Evolutionary conservation across 2,329 filamentous ascomycete genomes (phyloP).

Genomic region (Lachnellula suecica): DNA sequence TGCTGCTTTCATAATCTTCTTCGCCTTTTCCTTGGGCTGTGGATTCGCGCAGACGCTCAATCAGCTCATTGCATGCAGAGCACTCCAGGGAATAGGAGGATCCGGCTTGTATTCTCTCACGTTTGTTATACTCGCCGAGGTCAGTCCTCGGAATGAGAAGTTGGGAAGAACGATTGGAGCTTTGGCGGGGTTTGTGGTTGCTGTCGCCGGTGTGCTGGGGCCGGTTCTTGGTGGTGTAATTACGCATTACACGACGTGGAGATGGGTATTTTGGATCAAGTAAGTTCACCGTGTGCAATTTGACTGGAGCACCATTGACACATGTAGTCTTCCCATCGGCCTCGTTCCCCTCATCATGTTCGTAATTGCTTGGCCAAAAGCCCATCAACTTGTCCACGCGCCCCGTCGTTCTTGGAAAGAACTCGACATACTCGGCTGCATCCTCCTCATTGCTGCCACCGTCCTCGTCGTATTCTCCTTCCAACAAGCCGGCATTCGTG

Average conservation of each 20-base stretch:
- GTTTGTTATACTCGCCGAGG: conserved; percentile 9
- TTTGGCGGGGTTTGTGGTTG: conserved; percentile 15
- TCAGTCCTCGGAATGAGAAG: background rate
- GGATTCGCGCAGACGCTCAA: conserved; percentile 43
- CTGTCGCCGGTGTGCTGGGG: conserved; percentile 31
- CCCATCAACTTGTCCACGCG: background rate
- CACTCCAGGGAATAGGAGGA: conserved; percentile 8
- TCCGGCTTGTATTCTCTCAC: conserved; percentile 10
- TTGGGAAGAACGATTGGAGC: conserved; percentile 1
- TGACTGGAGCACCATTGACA: background rate
- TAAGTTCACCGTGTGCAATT: background rate
- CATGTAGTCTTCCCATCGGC: background rate
- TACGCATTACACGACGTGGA: conserved; percentile 13
- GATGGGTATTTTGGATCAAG: conserved; percentile 56
- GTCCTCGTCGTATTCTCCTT: conserved; percentile 4
- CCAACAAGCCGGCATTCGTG: background rate
- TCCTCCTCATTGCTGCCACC: conserved; percentile 1
- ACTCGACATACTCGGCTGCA: conserved; percentile 1
- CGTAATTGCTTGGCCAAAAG: background rate
- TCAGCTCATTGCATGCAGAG: conserved; percentile 32
- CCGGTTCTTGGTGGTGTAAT: conserved; percentile 15
- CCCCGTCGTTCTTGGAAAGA: background rate
- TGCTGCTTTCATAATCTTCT: conserved; percentile 50
- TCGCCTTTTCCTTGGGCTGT: conserved; percentile 55
- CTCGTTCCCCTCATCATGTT: conserved; percentile 1